A percentile compares a stretch with the other conserved stretches of the same genome.
phyloP scores from a whole-genome alignment of 2,329 filamentous ascomycete species.

The Pseudocercospora fijiensis region DNA sequence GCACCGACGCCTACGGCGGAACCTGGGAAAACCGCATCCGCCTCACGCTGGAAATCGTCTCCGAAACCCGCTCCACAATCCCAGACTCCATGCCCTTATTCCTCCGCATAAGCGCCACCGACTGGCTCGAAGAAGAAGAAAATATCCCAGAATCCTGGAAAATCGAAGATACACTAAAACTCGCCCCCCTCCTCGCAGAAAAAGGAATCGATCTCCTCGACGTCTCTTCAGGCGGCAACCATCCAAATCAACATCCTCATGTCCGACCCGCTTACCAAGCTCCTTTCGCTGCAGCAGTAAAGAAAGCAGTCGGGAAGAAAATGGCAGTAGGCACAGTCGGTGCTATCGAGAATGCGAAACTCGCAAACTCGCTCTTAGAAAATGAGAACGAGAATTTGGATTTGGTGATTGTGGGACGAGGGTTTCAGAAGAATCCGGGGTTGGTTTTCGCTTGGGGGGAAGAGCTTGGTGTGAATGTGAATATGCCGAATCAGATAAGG shows the following conservation, averaged over 20 bases:
- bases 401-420: slow-evolving; percentile 69
- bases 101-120: slow-evolving; percentile 69
- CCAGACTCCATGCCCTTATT: slow-evolving; percentile 70
- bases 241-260: slow-evolving; percentile 55
- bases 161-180: slow-evolving; percentile 59
- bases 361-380: slow-evolving; percentile 63
- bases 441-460: slow-evolving; percentile 68
- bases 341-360: slow-evolving; percentile 65
- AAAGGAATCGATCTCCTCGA: slow-evolving; percentile 81
- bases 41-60: slow-evolving; percentile 64
- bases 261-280: slow-evolving; percentile 69
- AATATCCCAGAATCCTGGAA: slow-evolving; percentile 65
- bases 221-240: slow-evolving; percentile 73
- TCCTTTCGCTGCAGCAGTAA: slow-evolving; percentile 68
- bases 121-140: slow-evolving; percentile 66
- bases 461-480: slow-evolving; percentile 67
- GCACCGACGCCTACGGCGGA: slow-evolving; percentile 67
- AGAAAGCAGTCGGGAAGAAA: slow-evolving; percentile 69
- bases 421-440: slow-evolving; percentile 63
- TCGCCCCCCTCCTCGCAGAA: slow-evolving; percentile 67
- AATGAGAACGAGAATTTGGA: slow-evolving; percentile 54
- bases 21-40: slow-evolving; percentile 68
- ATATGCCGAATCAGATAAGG: slow-evolving; percentile 71
- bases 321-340: slow-evolving; percentile 75
- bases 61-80: slow-evolving; percentile 61